Evolutionary conservation across 169 alveolate species (phyloP), one percentile per base, ranked within the genome.

Genomic region (Plasmodium gallinaceum): DNA sequence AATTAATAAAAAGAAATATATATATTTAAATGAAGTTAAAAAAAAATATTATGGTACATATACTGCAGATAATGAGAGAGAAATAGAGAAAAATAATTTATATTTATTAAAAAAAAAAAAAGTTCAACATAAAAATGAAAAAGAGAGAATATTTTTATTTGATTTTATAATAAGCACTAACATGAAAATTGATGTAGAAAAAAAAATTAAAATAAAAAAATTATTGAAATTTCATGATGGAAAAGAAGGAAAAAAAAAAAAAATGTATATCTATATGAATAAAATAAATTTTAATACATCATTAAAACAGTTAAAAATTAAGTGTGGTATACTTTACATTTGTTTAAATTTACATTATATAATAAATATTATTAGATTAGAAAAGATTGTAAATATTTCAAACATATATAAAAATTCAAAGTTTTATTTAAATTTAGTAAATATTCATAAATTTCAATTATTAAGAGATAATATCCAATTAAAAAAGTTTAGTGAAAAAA

Each of bases 301-400:
- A 1, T 10, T 65, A 42, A 16, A 48, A 14, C 60, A 24, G 4
- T 42, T 78, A 6, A 64, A 43, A 2, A 45, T 78, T 7, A 78
- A n/a, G 7, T 45, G 75, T n/a, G 89, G 89, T n/a, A 43, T 78
- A 43, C 57, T 78, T 2, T 43, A 78, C 14, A 58, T 69, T 0
- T 22, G 42, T n/a, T 16, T 58, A 14, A 65, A 52, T 8, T 4
- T 39, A 0, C 57, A 46, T 24, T 6, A 22, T 14, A 24, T 45
- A 26, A 48, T 78, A 46, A 78, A 78, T n/a, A 42, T 65, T 2
- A 48, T 78, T 10, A 39, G 60, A 16, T 18, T 78, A 22, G 70
- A 62, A 32, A 46, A 32, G 7, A 43, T 78, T 9, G 37, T 9
- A 7, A 18, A 32, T 20, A 58, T 45, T 37, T 32, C 46, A 20